phyloP scores from a whole-genome alignment of 1,284 basidiomycete genomes.

The Cutaneotrichosporon sp. region DNA sequence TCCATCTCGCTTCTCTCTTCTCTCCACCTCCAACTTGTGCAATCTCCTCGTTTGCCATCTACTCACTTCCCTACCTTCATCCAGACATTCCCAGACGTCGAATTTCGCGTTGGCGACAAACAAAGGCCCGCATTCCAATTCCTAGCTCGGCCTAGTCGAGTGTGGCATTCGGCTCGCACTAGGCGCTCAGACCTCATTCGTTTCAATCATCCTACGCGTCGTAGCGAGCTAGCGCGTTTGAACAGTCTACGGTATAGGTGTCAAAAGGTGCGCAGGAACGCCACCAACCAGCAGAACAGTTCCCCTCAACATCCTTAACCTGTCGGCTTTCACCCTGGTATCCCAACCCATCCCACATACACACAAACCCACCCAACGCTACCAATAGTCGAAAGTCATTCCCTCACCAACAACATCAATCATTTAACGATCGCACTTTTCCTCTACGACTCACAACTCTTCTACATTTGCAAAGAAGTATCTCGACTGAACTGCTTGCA shows the following conservation, averaged over 20 bases:
- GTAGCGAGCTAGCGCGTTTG: background rate
- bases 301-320: background rate
- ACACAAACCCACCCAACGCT: background rate
- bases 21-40: background rate
- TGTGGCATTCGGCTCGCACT: background rate
- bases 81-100: too few relatives aligned
- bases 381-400: background rate
- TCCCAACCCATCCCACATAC: background rate
- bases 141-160: background rate
- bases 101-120: background rate
- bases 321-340: background rate
- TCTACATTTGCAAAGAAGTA: background rate
- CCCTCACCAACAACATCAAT: background rate
- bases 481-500: background rate
- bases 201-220: background rate
- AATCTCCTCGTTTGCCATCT: background rate
- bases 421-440: background rate
- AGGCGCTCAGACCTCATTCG: background rate
- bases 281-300: background rate
- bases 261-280: background rate
- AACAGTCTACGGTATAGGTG: background rate
- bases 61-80: background rate
- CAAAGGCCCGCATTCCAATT: background rate
- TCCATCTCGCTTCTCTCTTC: background rate
- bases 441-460: background rate